Evolutionary conservation across 768 basidiomycete genomes (phyloP).

Genomic region (Suillus subaureus): DNA sequence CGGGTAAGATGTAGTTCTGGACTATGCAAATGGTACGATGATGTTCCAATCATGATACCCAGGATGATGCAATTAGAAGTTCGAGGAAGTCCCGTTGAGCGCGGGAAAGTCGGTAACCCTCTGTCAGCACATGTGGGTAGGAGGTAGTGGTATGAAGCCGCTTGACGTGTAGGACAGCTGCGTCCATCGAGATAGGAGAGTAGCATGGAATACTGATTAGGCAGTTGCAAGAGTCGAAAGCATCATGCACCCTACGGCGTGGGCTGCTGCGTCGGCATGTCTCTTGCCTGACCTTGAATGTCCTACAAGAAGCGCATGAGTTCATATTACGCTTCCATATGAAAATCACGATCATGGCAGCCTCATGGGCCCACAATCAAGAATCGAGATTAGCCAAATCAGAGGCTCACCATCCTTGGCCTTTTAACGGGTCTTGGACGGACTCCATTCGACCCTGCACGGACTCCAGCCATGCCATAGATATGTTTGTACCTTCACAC

Average conservation of each 20-base stretch:
- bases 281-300: constrained; percentile 62
- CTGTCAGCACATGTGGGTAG: neutral
- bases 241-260: constrained; percentile 68
- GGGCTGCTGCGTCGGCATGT: constrained; percentile 68
- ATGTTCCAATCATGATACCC: constrained; percentile 3
- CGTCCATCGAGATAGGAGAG: neutral
- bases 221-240: neutral
- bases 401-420: constrained; percentile 63
- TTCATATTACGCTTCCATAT: constrained; percentile 1
- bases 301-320: constrained; percentile 44
- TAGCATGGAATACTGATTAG: neutral
- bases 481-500: constrained; percentile 26
- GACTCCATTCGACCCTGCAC: constrained; percentile 57
- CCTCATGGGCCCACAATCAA: constrained; percentile 1
- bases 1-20: neutral
- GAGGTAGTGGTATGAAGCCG: neutral
- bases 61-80: neutral
- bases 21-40: constrained; percentile 7
- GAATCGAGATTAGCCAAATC: neutral
- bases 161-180: neutral
- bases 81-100: neutral
- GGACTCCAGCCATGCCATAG: constrained; percentile 47
- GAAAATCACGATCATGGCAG: neutral
- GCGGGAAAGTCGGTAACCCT: neutral
- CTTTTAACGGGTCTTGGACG: constrained; percentile 77